phyloP scores from a whole-genome alignment of 495 filamentous ascomycete genomes.

The Staphylotrichum tortipilum region DNA sequence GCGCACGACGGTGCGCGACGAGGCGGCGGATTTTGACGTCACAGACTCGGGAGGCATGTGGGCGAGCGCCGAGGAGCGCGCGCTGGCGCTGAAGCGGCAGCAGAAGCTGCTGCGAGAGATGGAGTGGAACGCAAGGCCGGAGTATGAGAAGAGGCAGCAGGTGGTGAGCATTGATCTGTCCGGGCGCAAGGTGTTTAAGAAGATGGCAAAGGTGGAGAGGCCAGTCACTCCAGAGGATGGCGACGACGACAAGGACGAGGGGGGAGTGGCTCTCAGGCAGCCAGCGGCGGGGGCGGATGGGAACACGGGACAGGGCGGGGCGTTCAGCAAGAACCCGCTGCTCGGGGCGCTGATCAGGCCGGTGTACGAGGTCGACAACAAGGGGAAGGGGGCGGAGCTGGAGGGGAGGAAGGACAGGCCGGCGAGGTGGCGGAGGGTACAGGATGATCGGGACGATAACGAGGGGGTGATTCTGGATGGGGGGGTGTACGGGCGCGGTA shows the following conservation, averaged over 20 bases:
- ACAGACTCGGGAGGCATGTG: conserved; percentile 65
- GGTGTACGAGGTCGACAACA: conserved; percentile 58
- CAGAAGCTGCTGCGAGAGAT: conserved; percentile 80
- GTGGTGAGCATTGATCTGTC: conserved; percentile 80
- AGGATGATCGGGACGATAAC: conserved; percentile 85
- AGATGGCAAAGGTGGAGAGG: conserved; percentile 54
- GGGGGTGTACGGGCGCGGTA: conserved; percentile 50
- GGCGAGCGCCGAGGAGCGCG: conserved; percentile 81
- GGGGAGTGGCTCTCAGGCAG: too few species aligned
- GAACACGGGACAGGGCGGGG: conserved; percentile 31
- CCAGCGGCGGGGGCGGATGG: conserved; percentile 22
- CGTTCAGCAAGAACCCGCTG: conserved; percentile 78
- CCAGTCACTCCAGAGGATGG: conserved; percentile 42
- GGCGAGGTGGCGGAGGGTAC: conserved; percentile 75
- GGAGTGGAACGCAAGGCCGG: conserved; percentile 82
- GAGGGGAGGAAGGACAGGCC: conserved; percentile 34
- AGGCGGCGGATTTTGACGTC: conserved; percentile 88
- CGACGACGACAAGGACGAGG: conserved; percentile 26
- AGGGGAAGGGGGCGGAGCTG: conserved; percentile 35
- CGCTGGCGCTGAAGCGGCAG: conserved; percentile 79
- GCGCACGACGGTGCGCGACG: conserved; percentile 81
- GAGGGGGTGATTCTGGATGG: conserved; percentile 89
- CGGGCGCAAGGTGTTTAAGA: conserved; percentile 66
- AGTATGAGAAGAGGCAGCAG: conserved; percentile 85
- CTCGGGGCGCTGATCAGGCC: conserved; percentile 73